Conservation (phyloP, 163 green algal species). For the Chlorella variabilis region DNA sequence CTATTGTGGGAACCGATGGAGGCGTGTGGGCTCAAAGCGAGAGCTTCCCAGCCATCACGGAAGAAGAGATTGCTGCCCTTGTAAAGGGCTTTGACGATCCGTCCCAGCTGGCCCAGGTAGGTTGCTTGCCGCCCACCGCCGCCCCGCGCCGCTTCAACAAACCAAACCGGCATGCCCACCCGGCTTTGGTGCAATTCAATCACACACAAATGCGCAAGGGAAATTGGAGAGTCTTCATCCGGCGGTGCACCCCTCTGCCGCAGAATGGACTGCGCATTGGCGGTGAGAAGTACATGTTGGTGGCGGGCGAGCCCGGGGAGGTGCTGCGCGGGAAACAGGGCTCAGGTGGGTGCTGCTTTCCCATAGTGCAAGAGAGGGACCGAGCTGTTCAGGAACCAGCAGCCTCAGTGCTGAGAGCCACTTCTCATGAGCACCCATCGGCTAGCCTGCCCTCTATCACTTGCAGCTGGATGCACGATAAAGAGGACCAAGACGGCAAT, state of each 20-base stretch:
- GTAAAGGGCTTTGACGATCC: constrained; percentile 56
- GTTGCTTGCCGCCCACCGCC: not conserved
- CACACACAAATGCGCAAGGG: not conserved
- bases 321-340: constrained; percentile 84
- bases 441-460: no score
- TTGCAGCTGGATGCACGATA: constrained; percentile 68
- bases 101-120: constrained; percentile 48
- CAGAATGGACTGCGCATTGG: constrained; percentile 54
- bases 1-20: constrained; percentile 83
- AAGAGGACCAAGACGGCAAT: constrained; percentile 83
- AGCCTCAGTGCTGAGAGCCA: no score
- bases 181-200: no score
- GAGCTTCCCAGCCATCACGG: constrained; percentile 69
- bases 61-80: constrained; percentile 57
- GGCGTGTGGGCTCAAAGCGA: constrained; percentile 77
- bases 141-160: no score
- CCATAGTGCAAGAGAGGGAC: not conserved
- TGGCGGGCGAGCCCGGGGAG: constrained; percentile 73
- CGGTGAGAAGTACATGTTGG: constrained; percentile 78
- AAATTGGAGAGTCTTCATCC: not conserved
- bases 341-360: constrained; percentile 6
- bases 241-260: not conserved
- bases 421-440: no score
- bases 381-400: no score
- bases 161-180: not conserved